These are phyloP conservation scores for Paramecium primaurelia DNA, from an alignment of 73 alveolate species.

Conservation along the genomic window DNA sequence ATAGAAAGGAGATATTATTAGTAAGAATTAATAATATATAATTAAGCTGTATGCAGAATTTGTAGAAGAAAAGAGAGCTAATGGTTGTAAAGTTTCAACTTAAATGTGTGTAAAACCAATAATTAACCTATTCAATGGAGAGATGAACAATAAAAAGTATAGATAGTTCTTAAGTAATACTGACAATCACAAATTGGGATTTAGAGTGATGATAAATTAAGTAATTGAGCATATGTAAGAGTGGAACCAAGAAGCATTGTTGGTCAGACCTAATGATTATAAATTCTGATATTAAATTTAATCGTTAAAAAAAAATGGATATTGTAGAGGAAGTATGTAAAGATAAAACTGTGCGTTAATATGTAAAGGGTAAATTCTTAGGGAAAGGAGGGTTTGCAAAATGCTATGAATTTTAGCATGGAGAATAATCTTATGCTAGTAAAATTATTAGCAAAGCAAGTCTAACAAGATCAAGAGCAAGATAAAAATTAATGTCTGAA, in stretches of 20 bases:
- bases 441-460: slow-evolving; percentile 89
- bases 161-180: slow-evolving; percentile 10
- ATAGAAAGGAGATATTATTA: slow-evolving; percentile 55
- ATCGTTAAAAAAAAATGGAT: background rate
- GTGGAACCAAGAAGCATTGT: slow-evolving; percentile 25
- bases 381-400: slow-evolving; percentile 98
- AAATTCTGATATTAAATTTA: slow-evolving; percentile 26
- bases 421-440: slow-evolving; percentile 78
- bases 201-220: slow-evolving; percentile 10
- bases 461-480: slow-evolving; percentile 87
- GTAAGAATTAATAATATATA: background rate
- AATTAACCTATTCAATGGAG: slow-evolving; percentile 24
- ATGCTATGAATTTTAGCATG: slow-evolving; percentile 85
- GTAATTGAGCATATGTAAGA: background rate
- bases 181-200: slow-evolving; percentile 34
- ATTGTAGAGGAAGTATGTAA: background rate
- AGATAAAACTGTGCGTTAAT: background rate
- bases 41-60: background rate
- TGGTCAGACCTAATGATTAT: slow-evolving; percentile 28
- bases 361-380: slow-evolving; percentile 70
- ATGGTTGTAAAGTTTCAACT: background rate
- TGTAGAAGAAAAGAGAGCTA: background rate
- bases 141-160: background rate
- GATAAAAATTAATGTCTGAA: slow-evolving; percentile 87
- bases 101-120: slow-evolving; percentile 34